These are phyloP conservation scores for Vigna hirtella DNA, from an alignment of 306 rosid genomes.

Conservation along the genomic window DNA sequence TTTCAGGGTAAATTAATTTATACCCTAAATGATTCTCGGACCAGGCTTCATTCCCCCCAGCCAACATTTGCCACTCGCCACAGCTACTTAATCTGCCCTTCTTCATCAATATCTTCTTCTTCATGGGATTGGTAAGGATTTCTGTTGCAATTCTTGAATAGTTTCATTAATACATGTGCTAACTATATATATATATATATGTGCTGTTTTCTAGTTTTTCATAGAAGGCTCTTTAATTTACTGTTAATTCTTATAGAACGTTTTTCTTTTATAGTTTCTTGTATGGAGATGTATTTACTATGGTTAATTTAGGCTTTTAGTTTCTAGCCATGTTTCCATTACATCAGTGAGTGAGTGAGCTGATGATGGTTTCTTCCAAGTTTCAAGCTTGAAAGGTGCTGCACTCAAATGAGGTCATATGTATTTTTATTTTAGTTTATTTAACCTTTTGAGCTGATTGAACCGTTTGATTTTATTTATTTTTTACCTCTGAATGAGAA, in stretches of 20 bases:
- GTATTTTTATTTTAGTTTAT: not conserved
- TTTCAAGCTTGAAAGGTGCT: slow-evolving; percentile 28
- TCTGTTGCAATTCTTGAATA: not conserved
- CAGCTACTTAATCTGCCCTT: slow-evolving; percentile 12
- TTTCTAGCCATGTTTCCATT: not conserved
- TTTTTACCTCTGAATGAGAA: not conserved
- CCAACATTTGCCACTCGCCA: slow-evolving; percentile 52
- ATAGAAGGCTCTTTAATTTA: slow-evolving; percentile 6
- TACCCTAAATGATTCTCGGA: slow-evolving; percentile 70
- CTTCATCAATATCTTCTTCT: not conserved
- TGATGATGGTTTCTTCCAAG: not conserved
- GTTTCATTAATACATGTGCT: not conserved
- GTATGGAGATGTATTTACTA: not conserved
- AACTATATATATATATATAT: not conserved
- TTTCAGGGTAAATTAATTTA: slow-evolving; percentile 29
- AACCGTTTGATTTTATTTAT: not conserved
- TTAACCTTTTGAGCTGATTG: not conserved
- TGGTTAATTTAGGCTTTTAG: not conserved
- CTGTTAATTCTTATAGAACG: not conserved
- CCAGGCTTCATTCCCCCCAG: slow-evolving; percentile 97
- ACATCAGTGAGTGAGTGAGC: slow-evolving; percentile 4
- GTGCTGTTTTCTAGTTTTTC: slow-evolving; percentile 11
- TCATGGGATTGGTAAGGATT: slow-evolving; percentile 36
- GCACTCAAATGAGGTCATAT: not conserved
- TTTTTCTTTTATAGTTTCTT: not conserved